Base-by-base conservation (phyloP, 2,329 filamentous ascomycete genomes). In the Zarea fungicola region DNA sequence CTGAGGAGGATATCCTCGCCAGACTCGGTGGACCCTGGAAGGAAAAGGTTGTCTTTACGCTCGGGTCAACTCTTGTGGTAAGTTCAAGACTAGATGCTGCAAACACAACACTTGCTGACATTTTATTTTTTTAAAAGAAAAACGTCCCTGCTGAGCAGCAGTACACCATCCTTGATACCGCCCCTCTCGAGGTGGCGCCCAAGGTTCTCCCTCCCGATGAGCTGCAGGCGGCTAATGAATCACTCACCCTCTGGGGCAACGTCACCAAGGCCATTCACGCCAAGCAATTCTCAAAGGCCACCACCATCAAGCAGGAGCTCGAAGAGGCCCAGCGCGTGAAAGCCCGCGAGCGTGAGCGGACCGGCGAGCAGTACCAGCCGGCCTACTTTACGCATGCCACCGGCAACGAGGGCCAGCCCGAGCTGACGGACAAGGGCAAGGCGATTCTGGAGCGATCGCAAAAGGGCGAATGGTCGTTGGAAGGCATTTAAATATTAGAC, bases 241-340 rank as follows among this genome's bases (percentile, higher is more conserved):
- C 88, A 2, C 80, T 93, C 55, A 83, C 80, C 50, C 86, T 96
- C 63, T 99, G 93, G 93, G 78, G 82, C 28, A 81, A 80, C 21
- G 92, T 99, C 37, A 97, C 93, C 16, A 77, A 87, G 45, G 89
- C 91, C 29, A 97, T 99, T 61, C 67, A 80, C 19, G 72, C 82
- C 53, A 95, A 91, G 68, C 89, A 95, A 63, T 99, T 83, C 67
- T 79, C 78, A 35, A 83, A 86, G 55, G 93, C 93, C 7, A 99
- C 93, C 19, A 81, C 79, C 18, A 72, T 93, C 54, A 99, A 99
- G 73, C 82, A 89, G 52, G 89, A 95, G 60, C 80, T 99, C 10
- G 93, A 99, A 67, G 93, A 99, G 66, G 76, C 77, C 36, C 93
- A 99, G 70, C 78, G 93, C 26, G 80, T 87, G 60, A 92, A 89